A percentile compares a stretch with the other conserved stretches of the same genome.
These are phyloP conservation scores for Fusarium sp. DNA, from an alignment of 2,329 filamentous ascomycete genomes.

Conservation along the genomic window DNA sequence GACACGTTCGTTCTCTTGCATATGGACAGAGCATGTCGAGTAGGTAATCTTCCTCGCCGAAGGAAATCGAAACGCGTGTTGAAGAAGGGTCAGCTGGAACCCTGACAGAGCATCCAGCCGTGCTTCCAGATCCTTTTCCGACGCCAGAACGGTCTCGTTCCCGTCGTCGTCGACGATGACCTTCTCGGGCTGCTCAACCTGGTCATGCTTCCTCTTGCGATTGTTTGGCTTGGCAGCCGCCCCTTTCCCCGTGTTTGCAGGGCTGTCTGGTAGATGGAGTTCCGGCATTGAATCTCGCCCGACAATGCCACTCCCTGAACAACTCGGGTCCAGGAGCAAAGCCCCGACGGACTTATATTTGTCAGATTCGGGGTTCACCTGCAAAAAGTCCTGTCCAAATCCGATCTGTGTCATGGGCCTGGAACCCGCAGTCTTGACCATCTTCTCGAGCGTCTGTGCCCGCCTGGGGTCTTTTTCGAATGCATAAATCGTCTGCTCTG, in stretches of 20 bases:
- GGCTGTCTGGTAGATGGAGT: slow-evolving; percentile 67
- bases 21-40: slow-evolving; percentile 91
- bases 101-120: slow-evolving; percentile 80
- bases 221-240: slow-evolving; percentile 38
- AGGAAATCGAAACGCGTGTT: slow-evolving; percentile 87
- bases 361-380: slow-evolving; percentile 72
- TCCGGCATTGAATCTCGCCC: slow-evolving; percentile 83
- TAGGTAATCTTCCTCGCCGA: slow-evolving; percentile 83
- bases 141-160: slow-evolving; percentile 63
- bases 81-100: slow-evolving; percentile 85
- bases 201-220: slow-evolving; percentile 61
- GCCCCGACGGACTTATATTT: slow-evolving; percentile 79
- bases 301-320: slow-evolving; percentile 94
- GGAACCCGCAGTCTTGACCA: slow-evolving; percentile 84
- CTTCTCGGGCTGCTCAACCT: slow-evolving; percentile 48
- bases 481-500: slow-evolving; percentile 70
- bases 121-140: slow-evolving; percentile 68
- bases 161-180: slow-evolving; percentile 69
- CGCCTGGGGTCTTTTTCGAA: slow-evolving; percentile 82
- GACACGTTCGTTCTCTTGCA: slow-evolving; percentile 89
- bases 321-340: slow-evolving; percentile 91
- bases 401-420: slow-evolving; percentile 74
- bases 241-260: slow-evolving; percentile 34
- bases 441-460: slow-evolving; percentile 82
- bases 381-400: slow-evolving; percentile 84